Evolutionary conservation across 331 rosid species (phyloP).

Genomic region (Quercus lobata): DNA sequence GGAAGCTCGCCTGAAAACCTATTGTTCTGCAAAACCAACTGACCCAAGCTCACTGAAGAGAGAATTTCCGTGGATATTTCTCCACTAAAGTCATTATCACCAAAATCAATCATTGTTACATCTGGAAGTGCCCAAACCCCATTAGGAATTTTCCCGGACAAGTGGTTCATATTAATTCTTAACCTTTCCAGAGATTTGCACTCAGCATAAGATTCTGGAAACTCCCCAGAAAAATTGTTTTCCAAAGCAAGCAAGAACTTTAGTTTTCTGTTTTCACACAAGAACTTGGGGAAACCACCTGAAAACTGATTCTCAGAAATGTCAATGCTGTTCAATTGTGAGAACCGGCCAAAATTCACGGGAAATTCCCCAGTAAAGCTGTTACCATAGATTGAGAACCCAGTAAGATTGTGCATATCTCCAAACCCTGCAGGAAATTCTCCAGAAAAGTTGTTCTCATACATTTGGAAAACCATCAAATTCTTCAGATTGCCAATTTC

Average conservation of each 20-base stretch:
- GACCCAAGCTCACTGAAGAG: slow-evolving; percentile 60
- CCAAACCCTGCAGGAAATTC: slow-evolving; percentile 82
- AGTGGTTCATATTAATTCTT: slow-evolving; percentile 60
- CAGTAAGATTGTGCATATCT: slow-evolving; percentile 63
- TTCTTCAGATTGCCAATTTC: slow-evolving; percentile 61
- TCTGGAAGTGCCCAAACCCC: slow-evolving; percentile 79
- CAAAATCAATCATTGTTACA: slow-evolving; percentile 69
- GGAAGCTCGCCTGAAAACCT: slow-evolving; percentile 81
- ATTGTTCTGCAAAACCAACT: slow-evolving; percentile 55
- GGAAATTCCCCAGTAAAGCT: slow-evolving; percentile 72
- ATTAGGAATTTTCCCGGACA: slow-evolving; percentile 66
- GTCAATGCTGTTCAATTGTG: slow-evolving; percentile 70
- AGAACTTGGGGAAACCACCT: slow-evolving; percentile 80
- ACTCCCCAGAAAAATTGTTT: slow-evolving; percentile 70
- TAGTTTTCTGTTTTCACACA: slow-evolving; percentile 66
- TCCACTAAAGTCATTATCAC: slow-evolving; percentile 67
- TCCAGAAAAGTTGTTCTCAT: slow-evolving; percentile 69
- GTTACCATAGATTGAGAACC: slow-evolving; percentile 70
- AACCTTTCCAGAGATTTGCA: slow-evolving; percentile 81
- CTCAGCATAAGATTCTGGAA: slow-evolving; percentile 54
- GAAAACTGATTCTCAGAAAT: slow-evolving; percentile 90
- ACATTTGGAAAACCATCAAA: slow-evolving; percentile 73
- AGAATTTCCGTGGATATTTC: slow-evolving; percentile 57
- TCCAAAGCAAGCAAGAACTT: slow-evolving; percentile 75
- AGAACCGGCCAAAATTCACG: slow-evolving; percentile 54